Percentiles rank a stretch among this genome's conserved stretches.
These are phyloP conservation scores for Simmondsia chinensis DNA, from an alignment of 148 eudicot genomes.

Conservation along the genomic window DNA sequence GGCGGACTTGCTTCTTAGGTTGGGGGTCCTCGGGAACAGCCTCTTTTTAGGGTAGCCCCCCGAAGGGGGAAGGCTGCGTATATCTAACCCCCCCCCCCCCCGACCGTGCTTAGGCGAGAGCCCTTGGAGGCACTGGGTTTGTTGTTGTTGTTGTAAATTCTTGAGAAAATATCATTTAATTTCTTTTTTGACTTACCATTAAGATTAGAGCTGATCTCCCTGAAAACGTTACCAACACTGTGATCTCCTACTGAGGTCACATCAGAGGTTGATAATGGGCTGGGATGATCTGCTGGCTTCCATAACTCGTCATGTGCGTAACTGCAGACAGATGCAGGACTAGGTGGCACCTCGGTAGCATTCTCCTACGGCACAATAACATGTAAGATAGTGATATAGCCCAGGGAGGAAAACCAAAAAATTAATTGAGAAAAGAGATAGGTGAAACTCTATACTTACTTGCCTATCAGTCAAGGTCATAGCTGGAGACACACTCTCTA, in stretches of 20 bases:
- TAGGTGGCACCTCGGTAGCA: constrained; percentile 91
- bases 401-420: background rate
- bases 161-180: too few species aligned
- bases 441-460: constrained; percentile 50
- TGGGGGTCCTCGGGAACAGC: too few species aligned
- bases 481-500: constrained; percentile 40
- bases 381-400: background rate
- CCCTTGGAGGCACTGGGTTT: too few species aligned
- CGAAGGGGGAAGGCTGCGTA: too few species aligned
- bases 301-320: constrained; percentile 68
- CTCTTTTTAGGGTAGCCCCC: too few species aligned
- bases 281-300: constrained; percentile 51
- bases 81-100: too few species aligned
- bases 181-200: constrained; percentile 33
- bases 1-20: too few species aligned
- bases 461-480: constrained; percentile 35
- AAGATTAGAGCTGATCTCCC: constrained; percentile 82
- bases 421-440: background rate
- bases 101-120: too few species aligned
- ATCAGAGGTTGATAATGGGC: constrained; percentile 59
- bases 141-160: too few species aligned
- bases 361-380: constrained; percentile 52
- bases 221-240: constrained; percentile 43
- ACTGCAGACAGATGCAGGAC: constrained; percentile 93
- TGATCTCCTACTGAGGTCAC: constrained; percentile 57